These are phyloP conservation scores for Sclerotinia subarctica DNA, from an alignment of 2,329 filamentous ascomycete species.

Conservation along the genomic window DNA sequence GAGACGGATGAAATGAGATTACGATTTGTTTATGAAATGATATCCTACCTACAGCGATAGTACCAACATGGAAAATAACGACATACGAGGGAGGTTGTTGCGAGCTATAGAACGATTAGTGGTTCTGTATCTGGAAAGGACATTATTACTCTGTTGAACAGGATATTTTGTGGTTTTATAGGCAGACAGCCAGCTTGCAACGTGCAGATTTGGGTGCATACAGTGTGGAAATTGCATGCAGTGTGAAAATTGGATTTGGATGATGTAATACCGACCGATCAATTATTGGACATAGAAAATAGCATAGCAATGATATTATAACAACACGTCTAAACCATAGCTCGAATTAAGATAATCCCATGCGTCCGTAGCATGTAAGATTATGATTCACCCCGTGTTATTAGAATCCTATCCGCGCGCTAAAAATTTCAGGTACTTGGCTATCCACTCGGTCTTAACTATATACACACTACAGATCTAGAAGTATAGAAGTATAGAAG, in stretches of 20 bases:
- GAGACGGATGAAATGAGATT: conserved; percentile 17
- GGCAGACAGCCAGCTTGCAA: not conserved
- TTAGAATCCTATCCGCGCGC: not conserved
- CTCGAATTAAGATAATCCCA: not conserved
- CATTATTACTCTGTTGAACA: not conserved
- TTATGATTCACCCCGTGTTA: not conserved
- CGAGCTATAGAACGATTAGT: not conserved
- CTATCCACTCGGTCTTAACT: too few relatives aligned
- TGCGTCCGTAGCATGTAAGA: not conserved
- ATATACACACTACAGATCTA: too few relatives aligned
- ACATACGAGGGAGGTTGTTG: not conserved
- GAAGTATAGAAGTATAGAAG: too few relatives aligned
- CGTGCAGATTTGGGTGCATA: not conserved
- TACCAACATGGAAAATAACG: conserved; percentile 10
- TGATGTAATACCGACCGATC: not conserved
- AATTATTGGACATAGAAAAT: not conserved
- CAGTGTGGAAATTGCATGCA: not conserved
- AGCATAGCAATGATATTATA: conserved; percentile 3
- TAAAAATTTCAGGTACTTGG: not conserved
- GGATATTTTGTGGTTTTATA: not conserved
- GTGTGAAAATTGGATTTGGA: not conserved
- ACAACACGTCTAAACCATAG: not conserved
- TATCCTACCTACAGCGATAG: conserved; percentile 12
- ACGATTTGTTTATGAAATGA: conserved; percentile 25
- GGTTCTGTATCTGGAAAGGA: not conserved